A percentile compares a stretch with the other conserved stretches of the same genome.
Evolutionary conservation across 306 rosid genomes (phyloP).

Genomic region (Luffa acutangula): DNA sequence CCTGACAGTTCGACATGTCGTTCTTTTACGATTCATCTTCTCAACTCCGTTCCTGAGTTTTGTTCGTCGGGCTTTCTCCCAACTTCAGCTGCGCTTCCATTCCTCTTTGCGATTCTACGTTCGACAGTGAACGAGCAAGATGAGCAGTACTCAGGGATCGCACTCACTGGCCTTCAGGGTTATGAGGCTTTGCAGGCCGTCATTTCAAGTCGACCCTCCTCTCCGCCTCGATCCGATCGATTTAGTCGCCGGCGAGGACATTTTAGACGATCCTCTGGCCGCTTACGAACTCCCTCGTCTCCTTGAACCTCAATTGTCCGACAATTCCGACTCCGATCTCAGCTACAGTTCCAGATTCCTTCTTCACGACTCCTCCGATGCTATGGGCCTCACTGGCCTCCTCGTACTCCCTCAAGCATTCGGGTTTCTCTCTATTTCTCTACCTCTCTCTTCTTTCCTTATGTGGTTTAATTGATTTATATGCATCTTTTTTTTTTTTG

Average conservation of each 20-base stretch:
- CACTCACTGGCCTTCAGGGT: constrained; percentile 86
- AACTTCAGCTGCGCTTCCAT: neutral
- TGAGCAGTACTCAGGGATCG: constrained; percentile 37
- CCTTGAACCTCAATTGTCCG: constrained; percentile 10
- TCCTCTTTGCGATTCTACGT: neutral
- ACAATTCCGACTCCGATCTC: constrained; percentile 44
- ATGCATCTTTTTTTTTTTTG: neutral
- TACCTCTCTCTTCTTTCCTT: neutral
- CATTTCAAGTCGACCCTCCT: constrained; percentile 78
- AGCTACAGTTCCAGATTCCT: constrained; percentile 58
- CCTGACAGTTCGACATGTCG: constrained; percentile 5
- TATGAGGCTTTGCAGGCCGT: constrained; percentile 82
- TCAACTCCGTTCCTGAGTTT: neutral
- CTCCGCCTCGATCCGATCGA: constrained; percentile 73
- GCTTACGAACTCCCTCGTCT: constrained; percentile 31
- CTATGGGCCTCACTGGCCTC: constrained; percentile 91
- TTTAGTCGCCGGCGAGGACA: constrained; percentile 80
- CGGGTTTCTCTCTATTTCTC: constrained; percentile 31
- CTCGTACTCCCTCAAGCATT: constrained; percentile 97
- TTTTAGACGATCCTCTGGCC: constrained; percentile 61
- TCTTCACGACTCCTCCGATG: constrained; percentile 57
- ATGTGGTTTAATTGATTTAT: neutral
- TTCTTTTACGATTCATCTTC: neutral
- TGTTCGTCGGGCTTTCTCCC: neutral
- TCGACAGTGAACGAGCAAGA: constrained; percentile 11